Conservation (phyloP, 257 asterid species). For the Petunia axillaris region DNA sequence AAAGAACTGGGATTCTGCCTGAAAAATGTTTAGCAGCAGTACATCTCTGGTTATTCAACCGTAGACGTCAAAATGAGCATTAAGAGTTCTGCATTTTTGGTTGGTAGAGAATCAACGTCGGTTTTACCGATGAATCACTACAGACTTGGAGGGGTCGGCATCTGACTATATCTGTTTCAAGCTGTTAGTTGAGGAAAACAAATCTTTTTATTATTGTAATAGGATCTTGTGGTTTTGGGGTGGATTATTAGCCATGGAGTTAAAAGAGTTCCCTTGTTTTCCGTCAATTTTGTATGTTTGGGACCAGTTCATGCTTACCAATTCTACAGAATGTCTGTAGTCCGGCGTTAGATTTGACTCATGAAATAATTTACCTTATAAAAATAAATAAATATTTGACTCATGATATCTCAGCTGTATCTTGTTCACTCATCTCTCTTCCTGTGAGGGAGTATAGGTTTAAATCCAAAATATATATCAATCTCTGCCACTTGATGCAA, state of each 20-base stretch:
- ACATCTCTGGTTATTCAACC: neutral
- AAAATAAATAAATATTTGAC: neutral
- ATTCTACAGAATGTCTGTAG: neutral
- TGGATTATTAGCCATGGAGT: neutral
- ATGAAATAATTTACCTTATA: neutral
- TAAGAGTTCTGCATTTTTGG: slow-evolving; percentile 1
- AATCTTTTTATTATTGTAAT: neutral
- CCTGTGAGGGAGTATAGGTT: neutral
- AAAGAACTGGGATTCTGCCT: neutral
- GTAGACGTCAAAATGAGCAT: neutral
- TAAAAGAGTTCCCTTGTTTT: neutral
- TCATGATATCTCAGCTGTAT: slow-evolving; percentile 2
- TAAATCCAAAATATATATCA: neutral
- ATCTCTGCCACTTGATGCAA: slow-evolving; percentile 4
- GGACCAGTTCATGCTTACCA: slow-evolving; percentile 13
- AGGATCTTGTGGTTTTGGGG: neutral
- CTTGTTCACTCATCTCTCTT: neutral
- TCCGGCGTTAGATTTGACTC: neutral
- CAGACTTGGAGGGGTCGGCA: neutral
- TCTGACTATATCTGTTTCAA: neutral
- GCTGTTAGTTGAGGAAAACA: neutral
- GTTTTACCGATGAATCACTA: neutral
- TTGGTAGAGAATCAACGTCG: neutral
- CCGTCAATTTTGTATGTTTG: neutral
- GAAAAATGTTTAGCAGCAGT: neutral